phyloP scores from a whole-genome alignment of 306 rosid genomes.

The Sophora flavescens region DNA sequence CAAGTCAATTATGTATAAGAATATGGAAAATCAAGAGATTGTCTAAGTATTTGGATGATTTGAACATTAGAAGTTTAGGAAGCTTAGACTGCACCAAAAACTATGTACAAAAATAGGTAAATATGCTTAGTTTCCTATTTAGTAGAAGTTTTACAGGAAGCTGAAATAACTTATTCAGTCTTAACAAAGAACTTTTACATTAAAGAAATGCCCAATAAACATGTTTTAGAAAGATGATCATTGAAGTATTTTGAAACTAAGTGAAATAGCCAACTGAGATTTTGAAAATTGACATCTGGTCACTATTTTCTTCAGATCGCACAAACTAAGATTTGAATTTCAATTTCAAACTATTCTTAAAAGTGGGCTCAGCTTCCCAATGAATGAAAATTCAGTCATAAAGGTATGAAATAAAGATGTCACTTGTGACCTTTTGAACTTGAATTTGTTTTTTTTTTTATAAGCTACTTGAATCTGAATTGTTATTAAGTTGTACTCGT shows the following conservation, averaged over 20 bases:
- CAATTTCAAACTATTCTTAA: neutral
- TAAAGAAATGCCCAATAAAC: neutral
- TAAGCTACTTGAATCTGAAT: neutral
- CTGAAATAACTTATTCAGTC: conserved; percentile 5
- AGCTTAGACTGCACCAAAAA: conserved; percentile 3
- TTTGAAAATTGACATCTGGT: conserved; percentile 23
- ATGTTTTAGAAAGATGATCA: conserved; percentile 1
- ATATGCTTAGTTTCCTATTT: neutral
- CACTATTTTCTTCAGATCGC: conserved; percentile 5
- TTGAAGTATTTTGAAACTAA: conserved; percentile 1
- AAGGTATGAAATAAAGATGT: conserved; percentile 18
- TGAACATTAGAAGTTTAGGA: neutral
- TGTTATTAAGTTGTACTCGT: conserved; percentile 17
- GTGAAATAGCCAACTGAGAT: neutral
- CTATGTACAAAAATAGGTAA: neutral
- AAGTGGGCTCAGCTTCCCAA: neutral
- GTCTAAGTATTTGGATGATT: neutral
- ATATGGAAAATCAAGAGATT: neutral
- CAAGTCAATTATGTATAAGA: neutral
- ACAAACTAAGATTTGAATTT: neutral
- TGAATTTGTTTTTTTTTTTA: neutral
- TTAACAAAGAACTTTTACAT: conserved; percentile 19
- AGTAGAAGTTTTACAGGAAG: conserved; percentile 4
- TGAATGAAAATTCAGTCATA: conserved; percentile 19
- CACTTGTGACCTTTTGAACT: conserved; percentile 9